phyloP scores from a whole-genome alignment of 768 basidiomycete species.

The Tylopilus felleus region DNA sequence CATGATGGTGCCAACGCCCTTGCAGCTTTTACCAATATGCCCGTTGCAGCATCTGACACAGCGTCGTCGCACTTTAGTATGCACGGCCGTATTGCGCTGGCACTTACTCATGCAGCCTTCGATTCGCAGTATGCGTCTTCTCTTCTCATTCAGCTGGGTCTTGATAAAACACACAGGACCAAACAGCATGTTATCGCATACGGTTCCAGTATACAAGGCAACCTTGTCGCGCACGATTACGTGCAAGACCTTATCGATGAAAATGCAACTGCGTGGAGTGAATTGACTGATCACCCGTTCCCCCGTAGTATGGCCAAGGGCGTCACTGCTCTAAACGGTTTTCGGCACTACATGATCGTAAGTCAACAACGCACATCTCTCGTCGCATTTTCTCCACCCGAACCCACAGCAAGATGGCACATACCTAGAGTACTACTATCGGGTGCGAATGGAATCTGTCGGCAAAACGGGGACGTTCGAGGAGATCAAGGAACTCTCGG shows the following conservation, averaged over 20 bases:
- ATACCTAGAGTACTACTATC: conserved; percentile 5
- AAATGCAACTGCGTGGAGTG: background rate
- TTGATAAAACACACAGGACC: background rate
- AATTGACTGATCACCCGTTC: background rate
- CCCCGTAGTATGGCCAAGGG: background rate
- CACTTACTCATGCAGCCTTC: background rate
- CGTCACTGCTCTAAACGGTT: background rate
- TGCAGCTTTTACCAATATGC: background rate
- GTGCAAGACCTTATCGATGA: background rate
- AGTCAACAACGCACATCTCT: background rate
- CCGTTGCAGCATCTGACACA: background rate
- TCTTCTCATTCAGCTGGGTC: background rate
- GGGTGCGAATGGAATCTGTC: background rate
- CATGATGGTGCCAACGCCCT: too few relatives aligned
- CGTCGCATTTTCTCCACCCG: background rate
- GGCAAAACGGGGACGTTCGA: background rate
- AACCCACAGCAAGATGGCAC: conserved; percentile 2
- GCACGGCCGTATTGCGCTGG: background rate
- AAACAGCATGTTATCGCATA: background rate
- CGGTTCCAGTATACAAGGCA: too few relatives aligned
- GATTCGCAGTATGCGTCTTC: background rate
- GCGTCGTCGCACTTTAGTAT: background rate
- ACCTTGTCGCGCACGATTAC: background rate
- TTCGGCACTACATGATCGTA: conserved; percentile 7
- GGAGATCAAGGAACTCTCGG: background rate